A percentile compares a stretch with the other conserved stretches of the same genome.
Conservation (phyloP, 2,329 filamentous ascomycete species). For the Ceratocystis papillata region DNA sequence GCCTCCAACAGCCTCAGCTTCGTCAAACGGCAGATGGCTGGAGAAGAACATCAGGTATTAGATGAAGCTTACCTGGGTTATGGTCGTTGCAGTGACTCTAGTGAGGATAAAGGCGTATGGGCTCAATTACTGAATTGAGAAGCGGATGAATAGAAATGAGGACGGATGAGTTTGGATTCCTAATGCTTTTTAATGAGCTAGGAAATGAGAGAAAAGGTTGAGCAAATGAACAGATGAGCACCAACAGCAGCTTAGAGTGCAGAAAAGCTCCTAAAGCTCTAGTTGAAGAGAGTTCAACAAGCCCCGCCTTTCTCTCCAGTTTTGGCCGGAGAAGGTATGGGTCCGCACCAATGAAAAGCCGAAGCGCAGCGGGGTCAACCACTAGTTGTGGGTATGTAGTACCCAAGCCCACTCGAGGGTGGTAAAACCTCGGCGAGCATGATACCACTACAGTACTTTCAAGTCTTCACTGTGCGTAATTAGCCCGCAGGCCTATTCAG, state of each 20-base stretch:
- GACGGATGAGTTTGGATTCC: too few relatives aligned
- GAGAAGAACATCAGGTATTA: neutral
- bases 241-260: neutral
- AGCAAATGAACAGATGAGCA: too few relatives aligned
- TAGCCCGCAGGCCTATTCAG: too few relatives aligned
- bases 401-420: neutral
- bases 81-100: neutral
- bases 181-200: too few relatives aligned
- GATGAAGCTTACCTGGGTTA: neutral
- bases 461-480: neutral
- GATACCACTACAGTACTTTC: neutral
- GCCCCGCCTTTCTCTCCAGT: neutral
- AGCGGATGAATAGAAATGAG: too few relatives aligned
- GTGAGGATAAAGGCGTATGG: neutral
- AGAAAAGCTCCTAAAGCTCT: neutral
- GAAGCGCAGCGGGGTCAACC: conserved; percentile 1
- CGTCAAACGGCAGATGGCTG: neutral
- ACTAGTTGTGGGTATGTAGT: neutral
- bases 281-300: neutral
- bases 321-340: neutral
- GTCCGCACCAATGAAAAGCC: conserved; percentile 1
- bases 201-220: too few relatives aligned
- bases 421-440: neutral
- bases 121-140: too few relatives aligned
- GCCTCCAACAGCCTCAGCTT: too few relatives aligned